These are phyloP conservation scores for Dysphania ambrosioides DNA, from an alignment of 148 eudicot genomes.

Conservation along the genomic window DNA sequence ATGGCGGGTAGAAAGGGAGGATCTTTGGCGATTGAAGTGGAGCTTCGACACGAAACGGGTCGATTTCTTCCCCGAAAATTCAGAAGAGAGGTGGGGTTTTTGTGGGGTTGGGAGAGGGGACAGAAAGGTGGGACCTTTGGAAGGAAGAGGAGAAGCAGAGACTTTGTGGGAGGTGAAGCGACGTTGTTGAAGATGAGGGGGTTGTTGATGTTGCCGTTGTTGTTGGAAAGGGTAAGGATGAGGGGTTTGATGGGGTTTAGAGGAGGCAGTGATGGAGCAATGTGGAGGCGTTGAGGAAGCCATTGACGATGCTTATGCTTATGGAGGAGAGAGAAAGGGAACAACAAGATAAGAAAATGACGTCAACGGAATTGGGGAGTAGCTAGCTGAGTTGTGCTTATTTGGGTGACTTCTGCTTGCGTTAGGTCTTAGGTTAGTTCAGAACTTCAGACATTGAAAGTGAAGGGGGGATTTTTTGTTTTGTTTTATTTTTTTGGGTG, in stretches of 20 bases:
- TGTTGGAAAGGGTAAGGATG: slow-evolving; percentile 27
- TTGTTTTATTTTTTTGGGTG: no score
- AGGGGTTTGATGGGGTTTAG: slow-evolving; percentile 53
- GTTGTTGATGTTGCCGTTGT: slow-evolving; percentile 31
- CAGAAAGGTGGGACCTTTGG: slow-evolving; percentile 14
- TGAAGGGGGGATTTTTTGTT: no score
- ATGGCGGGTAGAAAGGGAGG: slow-evolving; percentile 45
- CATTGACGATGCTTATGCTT: slow-evolving; percentile 30
- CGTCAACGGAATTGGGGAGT: no score
- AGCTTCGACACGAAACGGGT: slow-evolving; percentile 86
- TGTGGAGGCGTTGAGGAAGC: slow-evolving; percentile 82
- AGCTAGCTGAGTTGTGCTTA: no score
- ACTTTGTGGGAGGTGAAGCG: slow-evolving; percentile 39
- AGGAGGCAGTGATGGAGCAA: slow-evolving; percentile 51
- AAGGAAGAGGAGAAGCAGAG: slow-evolving; percentile 28
- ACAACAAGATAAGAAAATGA: slow-evolving; percentile 21
- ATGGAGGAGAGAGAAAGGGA: slow-evolving; percentile 9
- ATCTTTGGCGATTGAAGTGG: slow-evolving; percentile 72
- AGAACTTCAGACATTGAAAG: no score
- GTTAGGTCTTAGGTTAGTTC: no score
- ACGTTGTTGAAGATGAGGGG: slow-evolving; percentile 22
- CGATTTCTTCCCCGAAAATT: slow-evolving; percentile 75
- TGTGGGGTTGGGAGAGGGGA: slow-evolving; percentile 27
- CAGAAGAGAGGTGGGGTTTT: slow-evolving; percentile 54
- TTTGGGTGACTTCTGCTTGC: no score